Conservation (phyloP, 768 basidiomycete species). For the Tricholoma hemisulphureum region DNA sequence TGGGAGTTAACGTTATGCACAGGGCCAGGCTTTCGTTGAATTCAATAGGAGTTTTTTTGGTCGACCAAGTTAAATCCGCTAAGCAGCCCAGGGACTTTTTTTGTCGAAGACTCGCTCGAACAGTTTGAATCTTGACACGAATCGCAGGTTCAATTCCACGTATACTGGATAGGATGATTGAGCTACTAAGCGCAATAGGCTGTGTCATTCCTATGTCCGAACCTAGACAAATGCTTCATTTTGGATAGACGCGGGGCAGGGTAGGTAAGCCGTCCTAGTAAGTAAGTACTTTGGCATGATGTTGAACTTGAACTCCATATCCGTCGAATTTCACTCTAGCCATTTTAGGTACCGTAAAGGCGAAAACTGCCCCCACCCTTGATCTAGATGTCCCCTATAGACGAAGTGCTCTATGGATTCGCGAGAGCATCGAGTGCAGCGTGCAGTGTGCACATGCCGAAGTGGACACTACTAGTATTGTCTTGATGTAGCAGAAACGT, state of each 20-base stretch:
- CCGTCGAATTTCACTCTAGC: constrained; percentile 37
- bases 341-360: constrained; percentile 52
- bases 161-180: no score
- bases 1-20: no score
- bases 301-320: no score
- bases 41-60: no score
- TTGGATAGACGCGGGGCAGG: constrained; percentile 55
- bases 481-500: constrained; percentile 47
- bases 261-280: no score
- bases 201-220: constrained; percentile 67
- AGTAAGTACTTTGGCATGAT: no score
- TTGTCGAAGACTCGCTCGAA: background rate
- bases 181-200: constrained; percentile 16
- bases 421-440: constrained; percentile 58
- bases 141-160: constrained; percentile 32
- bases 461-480: constrained; percentile 54
- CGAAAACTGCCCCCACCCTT: constrained; percentile 49
- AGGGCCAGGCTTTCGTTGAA: no score
- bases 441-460: constrained; percentile 73
- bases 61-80: background rate
- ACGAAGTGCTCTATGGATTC: constrained; percentile 53
- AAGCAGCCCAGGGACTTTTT: background rate
- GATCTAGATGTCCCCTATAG: constrained; percentile 44
- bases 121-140: constrained; percentile 24
- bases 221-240: constrained; percentile 70